Evolutionary conservation across 2,329 filamentous ascomycete genomes (phyloP).

Genomic region (Exophiala dermatitidis): DNA sequence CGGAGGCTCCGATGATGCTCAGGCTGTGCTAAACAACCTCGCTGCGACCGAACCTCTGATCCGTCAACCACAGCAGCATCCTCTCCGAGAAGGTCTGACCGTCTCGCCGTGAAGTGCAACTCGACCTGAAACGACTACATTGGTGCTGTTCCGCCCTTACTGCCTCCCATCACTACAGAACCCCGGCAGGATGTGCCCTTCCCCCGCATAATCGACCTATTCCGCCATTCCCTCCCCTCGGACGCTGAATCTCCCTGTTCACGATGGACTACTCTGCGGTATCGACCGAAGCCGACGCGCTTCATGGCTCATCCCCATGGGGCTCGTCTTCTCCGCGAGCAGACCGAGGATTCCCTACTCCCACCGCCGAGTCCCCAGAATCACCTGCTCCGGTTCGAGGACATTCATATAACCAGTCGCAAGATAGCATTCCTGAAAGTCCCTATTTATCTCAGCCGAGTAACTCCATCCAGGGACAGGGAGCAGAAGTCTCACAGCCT

Average conservation of each 20-base stretch:
- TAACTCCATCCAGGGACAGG: conserved; percentile 28
- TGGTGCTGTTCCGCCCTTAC: background rate
- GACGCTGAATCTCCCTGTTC: conserved; percentile 1
- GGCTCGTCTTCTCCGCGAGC: conserved; percentile 51
- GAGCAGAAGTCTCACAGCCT: conserved; percentile 13
- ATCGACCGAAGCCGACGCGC: conserved; percentile 52
- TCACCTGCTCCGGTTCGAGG: conserved; percentile 36
- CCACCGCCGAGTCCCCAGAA: conserved; percentile 34
- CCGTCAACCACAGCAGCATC: background rate
- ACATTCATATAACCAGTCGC: conserved; percentile 23
- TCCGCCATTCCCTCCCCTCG: background rate
- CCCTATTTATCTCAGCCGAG: conserved; percentile 30
- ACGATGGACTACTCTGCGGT: conserved; percentile 61
- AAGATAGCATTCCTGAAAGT: conserved; percentile 24
- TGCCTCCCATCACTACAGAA: background rate
- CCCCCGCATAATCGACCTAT: conserved; percentile 6
- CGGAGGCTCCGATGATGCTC: background rate
- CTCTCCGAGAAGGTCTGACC: background rate
- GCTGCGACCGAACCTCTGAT: background rate
- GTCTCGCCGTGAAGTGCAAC: too few species aligned
- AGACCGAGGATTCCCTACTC: conserved; percentile 36
- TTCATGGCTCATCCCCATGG: conserved; percentile 57
- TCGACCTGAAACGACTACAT: background rate
- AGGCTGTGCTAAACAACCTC: too few species aligned
- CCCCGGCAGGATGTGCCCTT: background rate